These are phyloP conservation scores for Blastobotrys attinorum DNA, from an alignment of 805 yeast genomes.

Conservation along the genomic window DNA sequence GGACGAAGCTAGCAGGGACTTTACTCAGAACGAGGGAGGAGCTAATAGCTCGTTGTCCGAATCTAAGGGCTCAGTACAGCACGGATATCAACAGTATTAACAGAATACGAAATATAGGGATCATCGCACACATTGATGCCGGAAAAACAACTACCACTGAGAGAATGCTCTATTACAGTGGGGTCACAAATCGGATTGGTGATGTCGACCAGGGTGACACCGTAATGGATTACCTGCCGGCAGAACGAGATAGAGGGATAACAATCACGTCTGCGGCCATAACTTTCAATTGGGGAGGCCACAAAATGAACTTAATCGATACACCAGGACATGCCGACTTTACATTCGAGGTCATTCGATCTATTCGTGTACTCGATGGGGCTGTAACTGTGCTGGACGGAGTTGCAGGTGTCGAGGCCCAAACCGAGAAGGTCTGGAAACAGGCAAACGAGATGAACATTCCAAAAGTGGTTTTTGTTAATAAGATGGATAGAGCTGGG, in stretches of 20 bases:
- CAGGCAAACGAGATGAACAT: slow-evolving; percentile 63
- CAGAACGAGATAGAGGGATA: slow-evolving; percentile 88
- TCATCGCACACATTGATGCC: slow-evolving; percentile 98
- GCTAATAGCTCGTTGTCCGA: no score
- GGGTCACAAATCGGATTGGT: slow-evolving; percentile 72
- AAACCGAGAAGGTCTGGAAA: slow-evolving; percentile 94
- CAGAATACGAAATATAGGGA: slow-evolving; percentile 75
- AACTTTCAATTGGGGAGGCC: slow-evolving; percentile 74
- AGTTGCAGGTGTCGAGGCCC: slow-evolving; percentile 98
- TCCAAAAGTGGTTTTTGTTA: slow-evolving; percentile 74
- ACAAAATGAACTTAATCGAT: slow-evolving; percentile 79
- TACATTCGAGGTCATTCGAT: slow-evolving; percentile 85
- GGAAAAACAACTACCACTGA: slow-evolving; percentile 98
- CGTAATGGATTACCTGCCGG: slow-evolving; percentile 83
- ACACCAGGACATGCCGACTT: slow-evolving; percentile 99
- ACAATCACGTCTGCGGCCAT: slow-evolving; percentile 97
- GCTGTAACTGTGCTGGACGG: slow-evolving; percentile 89
- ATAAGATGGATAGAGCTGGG: slow-evolving; percentile 95
- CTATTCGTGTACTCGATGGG: slow-evolving; percentile 88
- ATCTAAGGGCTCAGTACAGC: no score
- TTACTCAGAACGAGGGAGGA: no score
- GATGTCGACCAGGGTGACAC: slow-evolving; percentile 96
- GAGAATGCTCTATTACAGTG: slow-evolving; percentile 85
- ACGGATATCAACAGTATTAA: no score
- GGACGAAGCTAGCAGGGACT: no score